A percentile compares a stretch with the other conserved stretches of the same genome.
Conservation (phyloP, 371 early-diverging fungal genomes). For the Syncephalastrum contaminatum region DNA sequence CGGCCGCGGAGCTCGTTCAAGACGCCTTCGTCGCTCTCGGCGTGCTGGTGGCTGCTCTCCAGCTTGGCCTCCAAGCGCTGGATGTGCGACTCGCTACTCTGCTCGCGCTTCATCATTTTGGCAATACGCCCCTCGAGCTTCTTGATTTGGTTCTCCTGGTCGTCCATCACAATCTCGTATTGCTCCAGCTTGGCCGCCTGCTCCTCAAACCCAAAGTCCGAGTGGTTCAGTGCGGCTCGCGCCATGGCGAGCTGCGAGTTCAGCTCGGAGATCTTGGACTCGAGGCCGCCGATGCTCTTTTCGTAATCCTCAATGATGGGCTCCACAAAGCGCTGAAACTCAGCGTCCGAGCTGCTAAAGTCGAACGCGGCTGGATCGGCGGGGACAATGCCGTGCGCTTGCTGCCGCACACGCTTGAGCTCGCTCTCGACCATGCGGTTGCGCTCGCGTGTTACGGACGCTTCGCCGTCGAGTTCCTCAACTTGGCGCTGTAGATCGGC, state of each 20-base stretch:
- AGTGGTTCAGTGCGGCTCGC: conserved; percentile 51
- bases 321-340: conserved; percentile 62
- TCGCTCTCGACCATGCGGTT: conserved; percentile 40
- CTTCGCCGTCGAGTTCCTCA: conserved; percentile 42
- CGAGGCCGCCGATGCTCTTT: conserved; percentile 57
- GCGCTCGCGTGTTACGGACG: conserved; percentile 34
- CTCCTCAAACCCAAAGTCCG: conserved; percentile 49
- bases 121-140: conserved; percentile 23
- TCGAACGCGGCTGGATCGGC: neutral
- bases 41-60: conserved; percentile 26
- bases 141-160: conserved; percentile 32
- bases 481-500: conserved; percentile 44
- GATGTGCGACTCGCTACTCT: conserved; percentile 33
- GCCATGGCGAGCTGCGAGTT: conserved; percentile 60
- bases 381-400: neutral
- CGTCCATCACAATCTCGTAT: conserved; percentile 25
- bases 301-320: conserved; percentile 70
- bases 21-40: conserved; percentile 31
- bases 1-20: conserved; percentile 34
- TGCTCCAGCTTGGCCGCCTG: conserved; percentile 40
- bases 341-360: conserved; percentile 8
- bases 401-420: conserved; percentile 24
- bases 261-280: conserved; percentile 46
- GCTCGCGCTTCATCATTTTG: conserved; percentile 30
- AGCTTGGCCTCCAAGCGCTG: conserved; percentile 42